phyloP scores from a whole-genome alignment of 2,329 filamentous ascomycete genomes.

The Corynespora cassiicola region DNA sequence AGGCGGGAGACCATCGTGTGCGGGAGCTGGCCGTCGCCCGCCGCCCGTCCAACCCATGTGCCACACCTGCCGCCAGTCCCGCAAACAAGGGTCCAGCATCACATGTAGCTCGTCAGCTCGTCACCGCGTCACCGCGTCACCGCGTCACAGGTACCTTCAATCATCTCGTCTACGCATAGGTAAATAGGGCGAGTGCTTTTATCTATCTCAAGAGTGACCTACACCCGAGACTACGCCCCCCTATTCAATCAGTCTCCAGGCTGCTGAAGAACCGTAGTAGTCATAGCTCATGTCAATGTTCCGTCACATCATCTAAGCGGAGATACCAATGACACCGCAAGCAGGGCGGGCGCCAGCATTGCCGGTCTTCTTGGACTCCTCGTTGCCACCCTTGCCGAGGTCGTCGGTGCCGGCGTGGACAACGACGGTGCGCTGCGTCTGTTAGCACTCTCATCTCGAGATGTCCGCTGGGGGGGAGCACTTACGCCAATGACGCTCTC shows the following conservation, averaged over 20 bases:
- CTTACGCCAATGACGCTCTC: slow-evolving; percentile 91
- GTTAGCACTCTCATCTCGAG: slow-evolving; percentile 15
- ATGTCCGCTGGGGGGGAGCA: background rate
- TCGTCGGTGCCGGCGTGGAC: slow-evolving; percentile 96
- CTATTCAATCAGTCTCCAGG: slow-evolving; percentile 8
- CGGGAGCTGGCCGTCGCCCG: too few species aligned
- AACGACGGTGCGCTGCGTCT: slow-evolving; percentile 82
- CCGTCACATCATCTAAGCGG: slow-evolving; percentile 61
- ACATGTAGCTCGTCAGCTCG: too few species aligned
- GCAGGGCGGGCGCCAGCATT: slow-evolving; percentile 93
- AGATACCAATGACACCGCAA: slow-evolving; percentile 95
- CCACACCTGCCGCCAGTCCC: background rate
- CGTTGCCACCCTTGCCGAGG: slow-evolving; percentile 87
- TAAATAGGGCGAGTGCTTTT: too few species aligned
- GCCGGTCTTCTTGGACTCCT: slow-evolving; percentile 98
- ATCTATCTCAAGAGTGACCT: slow-evolving; percentile 8
- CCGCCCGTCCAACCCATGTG: too few species aligned
- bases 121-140: too few species aligned
- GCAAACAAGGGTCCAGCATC: background rate
- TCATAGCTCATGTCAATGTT: background rate
- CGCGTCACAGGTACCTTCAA: too few species aligned
- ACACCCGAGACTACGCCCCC: background rate
- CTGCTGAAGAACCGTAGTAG: slow-evolving; percentile 4
- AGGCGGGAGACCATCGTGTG: too few species aligned
- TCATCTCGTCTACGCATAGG: too few species aligned